Conservation (phyloP, 306 rosid genomes). For the Cicer pinnatifidum region DNA sequence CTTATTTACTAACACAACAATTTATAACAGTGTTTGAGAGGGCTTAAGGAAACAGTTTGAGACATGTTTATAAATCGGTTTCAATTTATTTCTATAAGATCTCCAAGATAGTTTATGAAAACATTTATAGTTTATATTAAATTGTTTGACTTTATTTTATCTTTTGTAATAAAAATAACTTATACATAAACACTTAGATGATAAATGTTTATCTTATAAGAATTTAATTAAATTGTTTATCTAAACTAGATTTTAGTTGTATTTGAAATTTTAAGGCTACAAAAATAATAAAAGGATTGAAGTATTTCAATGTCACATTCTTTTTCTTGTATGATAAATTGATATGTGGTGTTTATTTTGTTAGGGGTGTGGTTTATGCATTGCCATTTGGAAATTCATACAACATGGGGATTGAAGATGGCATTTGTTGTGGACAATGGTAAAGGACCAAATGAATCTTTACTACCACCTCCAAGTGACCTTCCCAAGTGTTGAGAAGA, state of each 20-base stretch:
- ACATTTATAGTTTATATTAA: too few species aligned
- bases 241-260: background rate
- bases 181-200: too few species aligned
- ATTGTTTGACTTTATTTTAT: too few species aligned
- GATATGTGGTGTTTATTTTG: background rate
- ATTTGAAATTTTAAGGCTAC: background rate
- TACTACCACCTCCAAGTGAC: constrained; percentile 77
- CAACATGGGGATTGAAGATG: constrained; percentile 93
- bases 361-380: constrained; percentile 91
- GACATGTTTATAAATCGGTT: too few species aligned
- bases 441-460: constrained; percentile 70
- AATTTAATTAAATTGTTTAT: too few species aligned
- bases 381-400: constrained; percentile 70
- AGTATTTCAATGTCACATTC: background rate
- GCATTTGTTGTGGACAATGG: constrained; percentile 87
- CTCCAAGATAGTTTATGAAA: too few species aligned
- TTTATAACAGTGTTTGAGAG: too few species aligned
- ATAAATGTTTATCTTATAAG: too few species aligned
- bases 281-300: background rate
- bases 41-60: too few species aligned
- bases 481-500: constrained; percentile 67
- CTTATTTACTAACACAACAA: too few species aligned
- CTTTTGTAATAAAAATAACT: too few species aligned
- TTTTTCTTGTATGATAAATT: background rate
- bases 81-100: too few species aligned